A percentile compares a stretch with the other conserved stretches of the same genome.
Conservation (phyloP, 257 asterid genomes). For the Solanum okadae region DNA sequence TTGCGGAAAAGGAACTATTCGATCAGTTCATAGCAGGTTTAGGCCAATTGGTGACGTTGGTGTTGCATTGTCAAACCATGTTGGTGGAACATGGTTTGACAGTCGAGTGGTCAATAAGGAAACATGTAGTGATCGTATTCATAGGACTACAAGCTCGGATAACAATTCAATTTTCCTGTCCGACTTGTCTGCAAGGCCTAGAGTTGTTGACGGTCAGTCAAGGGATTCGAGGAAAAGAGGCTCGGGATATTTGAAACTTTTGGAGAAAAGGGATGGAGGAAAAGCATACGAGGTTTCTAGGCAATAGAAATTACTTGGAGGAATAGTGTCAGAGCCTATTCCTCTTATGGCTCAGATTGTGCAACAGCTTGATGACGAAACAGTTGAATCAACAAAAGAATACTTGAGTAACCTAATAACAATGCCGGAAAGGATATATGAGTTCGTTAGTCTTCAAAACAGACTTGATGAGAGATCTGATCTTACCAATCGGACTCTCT, state of each 20-base stretch:
- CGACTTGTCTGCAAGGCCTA: slow-evolving; percentile 63
- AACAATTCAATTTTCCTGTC: slow-evolving; percentile 58
- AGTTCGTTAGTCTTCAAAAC: slow-evolving; percentile 40
- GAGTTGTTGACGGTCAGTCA: slow-evolving; percentile 24
- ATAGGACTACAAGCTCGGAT: neutral
- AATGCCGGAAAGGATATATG: slow-evolving; percentile 43
- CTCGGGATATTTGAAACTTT: slow-evolving; percentile 28
- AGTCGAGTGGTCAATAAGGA: slow-evolving; percentile 40
- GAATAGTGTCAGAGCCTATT: slow-evolving; percentile 60
- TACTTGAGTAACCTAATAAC: slow-evolving; percentile 41
- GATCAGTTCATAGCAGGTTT: slow-evolving; percentile 16
- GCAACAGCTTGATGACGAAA: slow-evolving; percentile 70
- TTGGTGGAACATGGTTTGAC: slow-evolving; percentile 37
- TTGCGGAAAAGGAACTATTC: slow-evolving; percentile 15
- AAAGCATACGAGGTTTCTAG: slow-evolving; percentile 24
- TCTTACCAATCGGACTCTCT: slow-evolving; percentile 56
- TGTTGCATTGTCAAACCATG: slow-evolving; percentile 54
- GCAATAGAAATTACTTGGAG: slow-evolving; percentile 57
- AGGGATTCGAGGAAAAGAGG: slow-evolving; percentile 44
- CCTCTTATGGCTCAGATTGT: slow-evolving; percentile 50
- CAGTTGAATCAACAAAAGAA: slow-evolving; percentile 52
- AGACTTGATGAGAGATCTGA: slow-evolving; percentile 72
- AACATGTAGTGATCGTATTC: slow-evolving; percentile 39
- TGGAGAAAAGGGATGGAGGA: slow-evolving; percentile 38
- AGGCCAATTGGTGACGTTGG: slow-evolving; percentile 86